Evolutionary conservation across 495 filamentous ascomycete species (phyloP), one percentile per base, ranked within the genome.

Genomic region (Daldinia bambusicola): DNA sequence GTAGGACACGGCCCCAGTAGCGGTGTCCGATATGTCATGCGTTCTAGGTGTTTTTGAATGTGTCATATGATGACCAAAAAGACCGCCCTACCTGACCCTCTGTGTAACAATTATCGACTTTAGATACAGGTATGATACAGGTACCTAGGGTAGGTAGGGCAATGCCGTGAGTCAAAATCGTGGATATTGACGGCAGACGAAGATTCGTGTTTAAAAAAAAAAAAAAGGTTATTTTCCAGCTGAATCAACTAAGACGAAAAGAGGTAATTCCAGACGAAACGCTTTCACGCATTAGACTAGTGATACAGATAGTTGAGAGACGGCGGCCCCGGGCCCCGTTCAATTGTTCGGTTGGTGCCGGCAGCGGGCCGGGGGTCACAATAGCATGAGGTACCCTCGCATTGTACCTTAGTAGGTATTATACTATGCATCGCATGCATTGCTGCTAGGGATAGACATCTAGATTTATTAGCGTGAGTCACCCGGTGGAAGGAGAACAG

Each of bases 291-390:
- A 55, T 61, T 50, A 16, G 55, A 60, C 4, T 69, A 69, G 59
- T 31, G 43, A 34, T 12, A 37, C n/a, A 43, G 16, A 22, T 57
- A 52, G 51, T 43, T 43, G 20, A 31, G 36, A 45, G 57, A 43
- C 37, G 30, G 50, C 30, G 52, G 37, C 38, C 41, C 63, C 43
- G 31, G 38, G 31, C 12, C 26, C 43, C 50, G 50, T 55, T 31
- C 41, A 40, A 61, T 55, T 56, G 26, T 38, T 60, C 45, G 20
- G 40, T 72, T 61, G 64, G 52, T 72, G 63, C 55, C 60, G 53
- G 53, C 60, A 64, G 64, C 40, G 20, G 45, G 32, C 58, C 50
- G 59, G 55, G 69, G 16, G 3, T 26, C 1, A 3, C 1, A 22
- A 45, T 20, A 55, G 16, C 9, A 9, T 48, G 16, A 26, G 26